Evolutionary conservation across 2,329 filamentous ascomycete genomes (phyloP).

Genomic region (Pseudopithomyces chartarum): DNA sequence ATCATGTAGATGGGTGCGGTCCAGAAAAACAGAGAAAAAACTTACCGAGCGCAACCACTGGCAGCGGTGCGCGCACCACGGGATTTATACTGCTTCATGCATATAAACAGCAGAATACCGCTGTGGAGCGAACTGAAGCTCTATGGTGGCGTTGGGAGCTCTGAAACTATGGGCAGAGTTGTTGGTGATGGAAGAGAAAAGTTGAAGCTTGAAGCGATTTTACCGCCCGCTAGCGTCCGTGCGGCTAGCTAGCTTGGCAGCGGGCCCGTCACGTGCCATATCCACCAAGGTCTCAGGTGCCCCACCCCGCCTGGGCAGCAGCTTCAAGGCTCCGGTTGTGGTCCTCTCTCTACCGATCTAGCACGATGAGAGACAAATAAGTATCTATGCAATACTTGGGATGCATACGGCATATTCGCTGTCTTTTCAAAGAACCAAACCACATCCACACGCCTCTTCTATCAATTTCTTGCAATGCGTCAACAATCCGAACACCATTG

Average conservation of each 20-base stretch:
- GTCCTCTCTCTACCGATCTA: too few relatives aligned
- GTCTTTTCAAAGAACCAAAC: too few relatives aligned
- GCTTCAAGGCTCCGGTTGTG: too few relatives aligned
- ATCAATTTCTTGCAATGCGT: too few relatives aligned
- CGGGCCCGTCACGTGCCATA: not conserved
- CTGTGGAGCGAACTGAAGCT: not conserved
- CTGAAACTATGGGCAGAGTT: not conserved
- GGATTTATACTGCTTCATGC: not conserved
- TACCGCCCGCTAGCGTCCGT: constrained; percentile 23
- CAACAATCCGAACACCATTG: too few relatives aligned
- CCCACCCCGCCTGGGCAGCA: not conserved
- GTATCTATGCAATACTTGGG: too few relatives aligned
- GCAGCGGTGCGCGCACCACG: not conserved
- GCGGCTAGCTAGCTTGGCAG: constrained; percentile 5
- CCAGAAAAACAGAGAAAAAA: not conserved
- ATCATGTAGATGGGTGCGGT: constrained; percentile 36
- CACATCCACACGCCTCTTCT: too few relatives aligned
- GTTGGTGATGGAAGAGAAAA: constrained; percentile 16
- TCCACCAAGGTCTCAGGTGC: not conserved
- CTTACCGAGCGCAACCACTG: not conserved
- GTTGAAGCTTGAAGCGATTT: constrained; percentile 24
- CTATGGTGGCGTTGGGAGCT: not conserved
- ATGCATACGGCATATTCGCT: too few relatives aligned
- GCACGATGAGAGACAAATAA: too few relatives aligned
- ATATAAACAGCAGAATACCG: not conserved